A percentile compares a stretch with the other conserved stretches of the same genome.
phyloP scores from a whole-genome alignment of 2,329 filamentous ascomycete genomes.

The Fusarium gaditjirri region DNA sequence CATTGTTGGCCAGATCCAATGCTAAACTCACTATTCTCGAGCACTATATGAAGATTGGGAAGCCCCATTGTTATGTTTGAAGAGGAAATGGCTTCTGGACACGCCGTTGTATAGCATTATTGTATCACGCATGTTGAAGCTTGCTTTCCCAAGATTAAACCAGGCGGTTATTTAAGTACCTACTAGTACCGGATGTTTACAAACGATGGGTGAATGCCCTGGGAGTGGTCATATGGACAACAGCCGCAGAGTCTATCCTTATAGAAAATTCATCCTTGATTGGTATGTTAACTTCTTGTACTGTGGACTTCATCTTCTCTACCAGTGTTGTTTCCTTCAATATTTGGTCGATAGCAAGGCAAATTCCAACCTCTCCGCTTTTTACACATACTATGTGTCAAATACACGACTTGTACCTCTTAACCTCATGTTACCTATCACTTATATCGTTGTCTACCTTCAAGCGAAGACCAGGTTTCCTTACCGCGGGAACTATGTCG shows the following conservation, averaged over 20 bases:
- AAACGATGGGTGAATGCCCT: not conserved
- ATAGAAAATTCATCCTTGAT: not conserved
- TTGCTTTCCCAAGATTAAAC: not conserved
- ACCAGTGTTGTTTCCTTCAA: not conserved
- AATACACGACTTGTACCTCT: not conserved
- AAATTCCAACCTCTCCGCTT: not conserved
- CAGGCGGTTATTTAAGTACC: not conserved
- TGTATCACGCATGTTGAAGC: too few relatives aligned
- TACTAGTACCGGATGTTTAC: not conserved
- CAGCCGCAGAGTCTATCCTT: not conserved
- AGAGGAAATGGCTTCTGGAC: too few relatives aligned
- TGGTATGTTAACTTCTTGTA: not conserved
- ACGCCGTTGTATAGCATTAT: too few relatives aligned
- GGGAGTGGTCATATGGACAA: not conserved
- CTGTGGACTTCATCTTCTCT: not conserved
- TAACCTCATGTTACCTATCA: not conserved
- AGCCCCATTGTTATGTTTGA: too few relatives aligned
- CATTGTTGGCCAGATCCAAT: too few relatives aligned
- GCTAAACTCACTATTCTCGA: too few relatives aligned
- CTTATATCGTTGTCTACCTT: not conserved
- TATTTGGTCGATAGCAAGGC: too few relatives aligned
- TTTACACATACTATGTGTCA: not conserved
- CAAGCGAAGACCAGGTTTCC: not conserved
- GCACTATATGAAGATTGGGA: too few relatives aligned
- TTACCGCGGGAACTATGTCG: slow-evolving; percentile 22